phyloP scores from a whole-genome alignment of 2,329 filamentous ascomycete genomes.

The Lasiodiplodia hormozganensis region DNA sequence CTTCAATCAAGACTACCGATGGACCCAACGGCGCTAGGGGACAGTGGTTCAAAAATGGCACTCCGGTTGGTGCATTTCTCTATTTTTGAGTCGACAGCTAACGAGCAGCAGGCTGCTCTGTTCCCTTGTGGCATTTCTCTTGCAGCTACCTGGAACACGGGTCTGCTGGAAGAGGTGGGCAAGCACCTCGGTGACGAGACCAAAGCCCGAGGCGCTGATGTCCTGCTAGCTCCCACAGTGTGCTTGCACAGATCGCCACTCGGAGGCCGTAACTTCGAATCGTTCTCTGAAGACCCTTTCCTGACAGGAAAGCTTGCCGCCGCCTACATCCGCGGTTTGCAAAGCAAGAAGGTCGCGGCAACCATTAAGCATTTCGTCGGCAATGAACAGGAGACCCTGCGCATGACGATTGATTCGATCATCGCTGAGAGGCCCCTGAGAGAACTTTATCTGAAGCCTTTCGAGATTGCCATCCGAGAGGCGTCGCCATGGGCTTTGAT shows the following conservation, averaged over 20 bases:
- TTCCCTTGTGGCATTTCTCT: slow-evolving; percentile 82
- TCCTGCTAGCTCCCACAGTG: slow-evolving; percentile 78
- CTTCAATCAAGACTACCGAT: slow-evolving; percentile 70
- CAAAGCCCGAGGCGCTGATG: slow-evolving; percentile 74
- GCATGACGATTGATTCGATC: slow-evolving; percentile 69
- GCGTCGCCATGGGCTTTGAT: slow-evolving; percentile 72
- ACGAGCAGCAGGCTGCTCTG: slow-evolving; percentile 64
- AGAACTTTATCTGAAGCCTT: slow-evolving; percentile 76
- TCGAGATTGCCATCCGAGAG: slow-evolving; percentile 74
- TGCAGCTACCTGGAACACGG: slow-evolving; percentile 79
- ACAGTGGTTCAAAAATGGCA: slow-evolving; percentile 67
- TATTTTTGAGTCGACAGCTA: slow-evolving; percentile 31
- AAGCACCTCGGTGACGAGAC: slow-evolving; percentile 74
- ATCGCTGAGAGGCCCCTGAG: slow-evolving; percentile 70
- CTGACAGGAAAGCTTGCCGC: slow-evolving; percentile 77
- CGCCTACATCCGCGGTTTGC: slow-evolving; percentile 74
- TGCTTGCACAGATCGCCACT: slow-evolving; percentile 84
- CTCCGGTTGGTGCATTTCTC: slow-evolving; percentile 33
- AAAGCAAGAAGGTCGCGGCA: slow-evolving; percentile 75
- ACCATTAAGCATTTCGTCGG: slow-evolving; percentile 80
- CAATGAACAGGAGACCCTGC: slow-evolving; percentile 76
- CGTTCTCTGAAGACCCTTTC: slow-evolving; percentile 82
- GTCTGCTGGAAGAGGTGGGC: slow-evolving; percentile 73
- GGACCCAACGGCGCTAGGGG: slow-evolving; percentile 75
- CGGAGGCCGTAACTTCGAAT: slow-evolving; percentile 87